Evolutionary conservation across 1,284 basidiomycete genomes (phyloP).

Genomic region (Ustanciosporium gigantosporum): DNA sequence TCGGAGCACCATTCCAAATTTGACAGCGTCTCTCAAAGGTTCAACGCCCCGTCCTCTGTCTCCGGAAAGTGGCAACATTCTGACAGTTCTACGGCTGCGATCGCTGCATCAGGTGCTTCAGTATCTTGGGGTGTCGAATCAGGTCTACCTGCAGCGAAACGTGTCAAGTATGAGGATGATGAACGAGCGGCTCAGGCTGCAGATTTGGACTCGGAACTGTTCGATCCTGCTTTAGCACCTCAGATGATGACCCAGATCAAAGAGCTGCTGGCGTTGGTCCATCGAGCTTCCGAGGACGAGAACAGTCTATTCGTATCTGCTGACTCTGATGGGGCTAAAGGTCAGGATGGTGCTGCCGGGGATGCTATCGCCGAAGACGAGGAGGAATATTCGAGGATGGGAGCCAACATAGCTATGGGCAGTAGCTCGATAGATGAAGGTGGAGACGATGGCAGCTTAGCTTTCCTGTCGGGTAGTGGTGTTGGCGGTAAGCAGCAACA

Average conservation of each 20-base stretch:
- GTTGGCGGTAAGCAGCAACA: background rate
- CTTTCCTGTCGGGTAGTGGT: constrained; percentile 12
- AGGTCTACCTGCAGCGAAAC: constrained; percentile 13
- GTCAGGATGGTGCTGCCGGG: background rate
- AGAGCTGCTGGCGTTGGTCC: constrained; percentile 9
- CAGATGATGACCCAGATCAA: constrained; percentile 16
- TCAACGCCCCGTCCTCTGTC: constrained; percentile 13
- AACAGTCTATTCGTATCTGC: constrained; percentile 1
- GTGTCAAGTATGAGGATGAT: background rate
- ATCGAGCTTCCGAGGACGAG: constrained; percentile 2
- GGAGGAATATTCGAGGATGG: constrained; percentile 1
- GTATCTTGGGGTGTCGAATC: background rate
- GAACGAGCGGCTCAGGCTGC: background rate
- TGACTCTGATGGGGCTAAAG: background rate
- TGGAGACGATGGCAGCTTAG: constrained; percentile 22
- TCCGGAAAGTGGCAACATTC: background rate
- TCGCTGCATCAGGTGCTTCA: background rate
- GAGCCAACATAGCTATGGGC: constrained; percentile 20
- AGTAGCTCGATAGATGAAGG: constrained; percentile 29
- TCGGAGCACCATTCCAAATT: constrained; percentile 48
- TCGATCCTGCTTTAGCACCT: constrained; percentile 14
- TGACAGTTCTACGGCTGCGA: background rate
- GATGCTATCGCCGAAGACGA: background rate
- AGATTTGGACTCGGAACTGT: constrained; percentile 10
- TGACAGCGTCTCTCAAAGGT: constrained; percentile 34